Evolutionary conservation across 805 yeast species (phyloP), one percentile per base, ranked within the genome.

Genomic region (Lachancea meyersii): DNA sequence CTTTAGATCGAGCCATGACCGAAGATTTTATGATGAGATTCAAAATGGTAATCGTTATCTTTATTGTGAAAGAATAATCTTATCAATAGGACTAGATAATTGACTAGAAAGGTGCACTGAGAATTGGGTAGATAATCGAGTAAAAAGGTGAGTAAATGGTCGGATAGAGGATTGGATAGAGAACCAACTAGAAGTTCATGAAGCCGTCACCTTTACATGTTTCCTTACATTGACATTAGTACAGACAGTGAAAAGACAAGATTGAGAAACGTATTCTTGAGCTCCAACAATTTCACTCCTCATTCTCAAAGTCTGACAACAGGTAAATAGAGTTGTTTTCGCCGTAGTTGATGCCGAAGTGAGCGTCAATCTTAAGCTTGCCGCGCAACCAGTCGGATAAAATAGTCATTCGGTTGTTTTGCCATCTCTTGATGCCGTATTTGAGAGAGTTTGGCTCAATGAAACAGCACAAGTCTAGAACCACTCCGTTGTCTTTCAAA

Each of bases 401-500:
- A 17, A 86, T 73, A 40, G 76, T 71, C 2, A 82, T 81, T 43
- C 97, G 70, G 64, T 87, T 95, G 49, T 81, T 81, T 31, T 81
- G 77, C 87, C 46, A 88, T 61, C 50, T 94, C 64, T 21, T 93
- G 83, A 37, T 76, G 67, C 2, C 88, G 89, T 51, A 80, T 76
- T 11, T 72, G 73, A 3, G 26, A n/a, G 47, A 41, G 5, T 77
- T 81, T 36, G 70, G 70, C 39, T 75, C 76, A 34, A 85, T 77
- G 64, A 91, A 93, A 0, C 87, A 82, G 28, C 93, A 83, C 33
- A 91, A 75, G 60, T 94, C 97, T 17, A 88, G 68, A 8, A 86
- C 74, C 44, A 93, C 67, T 49, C 87, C 93, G 60, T 89, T 96
- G 47, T 76, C 81, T 48, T 84, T 79, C 53, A 94, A 66, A 1